Percentiles rank a stretch among this genome's conserved stretches.
Conservation (phyloP, 768 basidiomycete species). For the Mrakia hoshinonis region DNA sequence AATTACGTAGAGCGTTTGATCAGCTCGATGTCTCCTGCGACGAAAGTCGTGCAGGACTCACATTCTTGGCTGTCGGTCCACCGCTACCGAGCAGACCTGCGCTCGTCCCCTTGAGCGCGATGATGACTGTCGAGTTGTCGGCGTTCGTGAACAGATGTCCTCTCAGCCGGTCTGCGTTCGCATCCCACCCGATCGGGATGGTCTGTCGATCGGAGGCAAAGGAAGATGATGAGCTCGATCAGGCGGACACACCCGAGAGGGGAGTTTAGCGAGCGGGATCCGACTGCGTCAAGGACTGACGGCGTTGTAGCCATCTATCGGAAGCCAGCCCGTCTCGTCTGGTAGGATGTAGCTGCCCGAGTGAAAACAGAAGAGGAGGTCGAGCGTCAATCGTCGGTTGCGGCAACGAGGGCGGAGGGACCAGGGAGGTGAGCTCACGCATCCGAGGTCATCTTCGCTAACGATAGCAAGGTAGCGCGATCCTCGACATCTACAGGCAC, state of each 20-base stretch:
- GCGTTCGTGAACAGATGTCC: constrained; percentile 62
- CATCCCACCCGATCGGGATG: constrained; percentile 80
- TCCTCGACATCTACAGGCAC: constrained; percentile 45
- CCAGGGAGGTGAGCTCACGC: constrained; percentile 46
- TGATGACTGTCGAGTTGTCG: constrained; percentile 68
- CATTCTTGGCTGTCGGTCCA: constrained; percentile 73
- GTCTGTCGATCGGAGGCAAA: constrained; percentile 42
- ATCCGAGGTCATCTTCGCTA: constrained; percentile 86
- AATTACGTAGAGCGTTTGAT: no score
- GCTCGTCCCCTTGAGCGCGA: constrained; percentile 91
- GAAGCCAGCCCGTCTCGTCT: constrained; percentile 25
- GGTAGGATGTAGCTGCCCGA: constrained; percentile 24
- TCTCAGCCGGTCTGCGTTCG: constrained; percentile 77
- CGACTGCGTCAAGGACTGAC: constrained; percentile 42
- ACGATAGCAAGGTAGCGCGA: constrained; percentile 59
- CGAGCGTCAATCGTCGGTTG: neutral
- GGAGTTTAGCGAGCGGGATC: neutral
- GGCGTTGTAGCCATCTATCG: constrained; percentile 51
- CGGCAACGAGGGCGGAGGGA: neutral
- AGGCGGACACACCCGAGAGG: neutral
- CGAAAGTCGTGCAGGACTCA: no score
- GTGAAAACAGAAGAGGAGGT: neutral
- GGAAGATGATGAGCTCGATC: constrained; percentile 7
- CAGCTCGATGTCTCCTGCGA: no score
- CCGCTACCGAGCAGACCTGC: constrained; percentile 61